Evolutionary conservation across 345 rosid species (phyloP).

Genomic region (Populus alba): DNA sequence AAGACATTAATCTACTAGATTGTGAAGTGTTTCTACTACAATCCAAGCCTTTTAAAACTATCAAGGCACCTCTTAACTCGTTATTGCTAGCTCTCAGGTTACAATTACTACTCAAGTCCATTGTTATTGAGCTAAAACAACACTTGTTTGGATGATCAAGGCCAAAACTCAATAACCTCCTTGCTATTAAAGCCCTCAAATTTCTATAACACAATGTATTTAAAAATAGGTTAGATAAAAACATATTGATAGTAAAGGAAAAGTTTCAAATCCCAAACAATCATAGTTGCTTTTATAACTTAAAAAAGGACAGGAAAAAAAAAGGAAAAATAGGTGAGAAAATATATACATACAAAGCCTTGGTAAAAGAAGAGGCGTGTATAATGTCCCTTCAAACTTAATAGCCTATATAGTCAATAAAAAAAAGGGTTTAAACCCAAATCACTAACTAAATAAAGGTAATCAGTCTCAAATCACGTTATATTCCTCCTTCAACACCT

Average conservation of each 20-base stretch:
- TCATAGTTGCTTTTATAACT: no score
- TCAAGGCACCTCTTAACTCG: slow-evolving; percentile 71
- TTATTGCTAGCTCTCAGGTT: slow-evolving; percentile 13
- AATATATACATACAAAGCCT: not conserved
- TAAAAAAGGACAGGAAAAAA: not conserved
- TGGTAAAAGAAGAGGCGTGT: not conserved
- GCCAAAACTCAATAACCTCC: slow-evolving; percentile 25
- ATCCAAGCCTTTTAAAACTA: slow-evolving; percentile 90
- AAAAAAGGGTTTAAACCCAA: not conserved
- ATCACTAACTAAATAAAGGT: no score
- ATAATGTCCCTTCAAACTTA: not conserved
- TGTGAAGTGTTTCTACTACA: slow-evolving; percentile 89
- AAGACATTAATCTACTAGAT: slow-evolving; percentile 50
- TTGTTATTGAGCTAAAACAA: slow-evolving; percentile 31
- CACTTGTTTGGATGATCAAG: slow-evolving; percentile 22
- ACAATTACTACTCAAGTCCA: slow-evolving; percentile 35
- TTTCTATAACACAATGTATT: slow-evolving; percentile 21
- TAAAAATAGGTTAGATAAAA: no score
- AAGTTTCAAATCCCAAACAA: not conserved
- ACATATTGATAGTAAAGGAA: no score
- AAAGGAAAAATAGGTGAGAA: not conserved
- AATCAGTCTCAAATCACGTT: no score
- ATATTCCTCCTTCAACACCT: no score
- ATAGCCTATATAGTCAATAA: not conserved
- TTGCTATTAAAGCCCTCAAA: slow-evolving; percentile 32